These are phyloP conservation scores for Starmerella scarabaei DNA, from an alignment of 805 yeast species.

Conservation along the genomic window DNA sequence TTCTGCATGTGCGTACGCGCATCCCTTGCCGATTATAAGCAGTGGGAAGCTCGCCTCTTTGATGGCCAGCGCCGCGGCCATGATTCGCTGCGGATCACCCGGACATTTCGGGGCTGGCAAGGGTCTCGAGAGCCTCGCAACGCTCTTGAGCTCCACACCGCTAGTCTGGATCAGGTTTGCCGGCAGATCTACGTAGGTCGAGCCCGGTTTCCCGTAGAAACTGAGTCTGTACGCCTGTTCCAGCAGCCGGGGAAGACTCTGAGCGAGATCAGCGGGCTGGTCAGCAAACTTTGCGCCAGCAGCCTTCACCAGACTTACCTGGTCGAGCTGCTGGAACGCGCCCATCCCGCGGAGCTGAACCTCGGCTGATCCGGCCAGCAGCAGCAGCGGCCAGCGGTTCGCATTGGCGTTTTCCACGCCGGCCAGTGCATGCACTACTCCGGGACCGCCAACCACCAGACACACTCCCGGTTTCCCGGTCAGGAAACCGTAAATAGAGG, in stretches of 20 bases:
- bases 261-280: constrained; percentile 29
- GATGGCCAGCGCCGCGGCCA: constrained; percentile 28
- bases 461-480: constrained; percentile 55
- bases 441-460: constrained; percentile 67
- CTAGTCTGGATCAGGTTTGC: constrained; percentile 41
- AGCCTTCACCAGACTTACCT: constrained; percentile 36
- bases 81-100: constrained; percentile 30
- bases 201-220: constrained; percentile 44
- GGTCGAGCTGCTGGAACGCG: constrained; percentile 63
- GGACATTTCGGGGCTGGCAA: constrained; percentile 28
- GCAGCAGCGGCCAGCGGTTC: constrained; percentile 53
- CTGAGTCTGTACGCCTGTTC: constrained; percentile 37
- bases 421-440: constrained; percentile 52
- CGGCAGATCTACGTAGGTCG: constrained; percentile 52
- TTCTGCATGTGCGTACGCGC: constrained; percentile 38
- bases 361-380: constrained; percentile 51
- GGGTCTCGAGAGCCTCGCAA: constrained; percentile 17
- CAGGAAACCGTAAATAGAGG: constrained; percentile 54
- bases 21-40: constrained; percentile 55
- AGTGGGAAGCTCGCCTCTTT: constrained; percentile 36
- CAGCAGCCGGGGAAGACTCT: constrained; percentile 31
- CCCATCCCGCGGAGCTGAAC: constrained; percentile 40
- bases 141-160: constrained; percentile 1
- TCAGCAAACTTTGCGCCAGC: constrained; percentile 40
- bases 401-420: constrained; percentile 50